phyloP scores from a whole-genome alignment of 148 eudicot species.

The Camellia japonica region DNA sequence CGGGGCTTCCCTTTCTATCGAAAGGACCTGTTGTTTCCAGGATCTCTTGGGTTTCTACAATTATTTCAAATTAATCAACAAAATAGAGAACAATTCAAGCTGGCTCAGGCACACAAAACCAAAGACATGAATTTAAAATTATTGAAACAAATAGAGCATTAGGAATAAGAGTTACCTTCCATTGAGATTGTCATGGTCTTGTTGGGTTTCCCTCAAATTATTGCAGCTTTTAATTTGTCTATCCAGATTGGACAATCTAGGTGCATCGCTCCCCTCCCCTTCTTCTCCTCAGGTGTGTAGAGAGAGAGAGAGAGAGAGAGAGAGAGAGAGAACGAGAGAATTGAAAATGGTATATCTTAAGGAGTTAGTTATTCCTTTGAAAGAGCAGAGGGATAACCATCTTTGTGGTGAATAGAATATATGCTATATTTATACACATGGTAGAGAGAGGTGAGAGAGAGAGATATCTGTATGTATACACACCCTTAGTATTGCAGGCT shows the following conservation, averaged over 20 bases:
- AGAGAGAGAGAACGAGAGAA: conserved; percentile 10
- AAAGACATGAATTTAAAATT: not conserved
- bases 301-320: not conserved
- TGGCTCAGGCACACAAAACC: not conserved
- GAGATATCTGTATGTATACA: not conserved
- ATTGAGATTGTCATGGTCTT: conserved; percentile 13
- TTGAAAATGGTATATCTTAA: conserved; percentile 1
- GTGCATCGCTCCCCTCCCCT: conserved; percentile 1
- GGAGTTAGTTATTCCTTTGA: conserved; percentile 9
- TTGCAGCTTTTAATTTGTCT: not conserved
- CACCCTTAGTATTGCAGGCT: not conserved
- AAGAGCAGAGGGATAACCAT: not conserved
- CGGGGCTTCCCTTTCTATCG: conserved; percentile 1
- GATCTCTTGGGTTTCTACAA: conserved; percentile 20
- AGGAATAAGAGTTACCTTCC: conserved; percentile 30
- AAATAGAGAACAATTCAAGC: not conserved
- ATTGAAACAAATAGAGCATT: not conserved
- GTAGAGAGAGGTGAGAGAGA: not conserved
- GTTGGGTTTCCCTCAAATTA: not conserved
- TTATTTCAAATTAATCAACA: not conserved
- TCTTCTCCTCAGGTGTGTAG: conserved; percentile 1
- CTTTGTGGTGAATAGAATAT: not conserved
- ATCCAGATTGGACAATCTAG: not conserved
- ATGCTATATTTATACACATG: conserved; percentile 1
- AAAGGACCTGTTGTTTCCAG: conserved; percentile 10